phyloP scores from a whole-genome alignment of 208 protist genomes.

The Crithidia brevicula region DNA sequence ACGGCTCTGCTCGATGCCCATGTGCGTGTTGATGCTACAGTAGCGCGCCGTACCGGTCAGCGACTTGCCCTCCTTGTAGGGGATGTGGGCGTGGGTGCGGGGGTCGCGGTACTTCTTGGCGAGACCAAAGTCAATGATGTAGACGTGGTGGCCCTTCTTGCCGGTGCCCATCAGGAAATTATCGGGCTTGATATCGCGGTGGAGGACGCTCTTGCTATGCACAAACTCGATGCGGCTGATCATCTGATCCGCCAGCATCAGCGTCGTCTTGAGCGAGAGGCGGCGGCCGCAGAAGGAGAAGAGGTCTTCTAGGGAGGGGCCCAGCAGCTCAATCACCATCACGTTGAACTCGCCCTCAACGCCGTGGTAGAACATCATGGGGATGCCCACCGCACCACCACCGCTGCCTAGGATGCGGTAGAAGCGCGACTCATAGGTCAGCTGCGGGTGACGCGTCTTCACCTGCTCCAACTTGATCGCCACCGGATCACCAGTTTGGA shows the following conservation, averaged over 20 bases:
- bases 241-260: slow-evolving; percentile 95
- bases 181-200: slow-evolving; percentile 96
- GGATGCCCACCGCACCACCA: slow-evolving; percentile 84
- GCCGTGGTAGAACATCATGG: slow-evolving; percentile 88
- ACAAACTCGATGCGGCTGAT: slow-evolving; percentile 92
- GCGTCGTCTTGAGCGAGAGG: slow-evolving; percentile 92
- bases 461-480: slow-evolving; percentile 93
- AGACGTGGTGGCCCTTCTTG: slow-evolving; percentile 92
- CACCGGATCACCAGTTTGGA: slow-evolving; percentile 87
- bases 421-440: slow-evolving; percentile 91
- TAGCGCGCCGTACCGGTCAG: slow-evolving; percentile 99
- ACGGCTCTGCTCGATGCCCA: slow-evolving; percentile 97
- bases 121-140: slow-evolving; percentile 99
- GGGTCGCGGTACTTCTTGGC: slow-evolving; percentile 99
- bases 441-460: slow-evolving; percentile 92
- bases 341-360: slow-evolving; percentile 93
- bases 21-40: slow-evolving; percentile 99
- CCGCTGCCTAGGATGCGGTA: slow-evolving; percentile 87
- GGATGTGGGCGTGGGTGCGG: slow-evolving; percentile 98
- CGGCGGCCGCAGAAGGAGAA: slow-evolving; percentile 89
- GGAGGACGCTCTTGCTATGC: slow-evolving; percentile 92
- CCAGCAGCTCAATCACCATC: slow-evolving; percentile 95
- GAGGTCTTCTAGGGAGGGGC: slow-evolving; percentile 92
- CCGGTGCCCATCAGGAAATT: slow-evolving; percentile 95
- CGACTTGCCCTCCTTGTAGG: slow-evolving; percentile 99